Conservation (phyloP, 257 asterid genomes). For the Solanum infundibuliforme region DNA sequence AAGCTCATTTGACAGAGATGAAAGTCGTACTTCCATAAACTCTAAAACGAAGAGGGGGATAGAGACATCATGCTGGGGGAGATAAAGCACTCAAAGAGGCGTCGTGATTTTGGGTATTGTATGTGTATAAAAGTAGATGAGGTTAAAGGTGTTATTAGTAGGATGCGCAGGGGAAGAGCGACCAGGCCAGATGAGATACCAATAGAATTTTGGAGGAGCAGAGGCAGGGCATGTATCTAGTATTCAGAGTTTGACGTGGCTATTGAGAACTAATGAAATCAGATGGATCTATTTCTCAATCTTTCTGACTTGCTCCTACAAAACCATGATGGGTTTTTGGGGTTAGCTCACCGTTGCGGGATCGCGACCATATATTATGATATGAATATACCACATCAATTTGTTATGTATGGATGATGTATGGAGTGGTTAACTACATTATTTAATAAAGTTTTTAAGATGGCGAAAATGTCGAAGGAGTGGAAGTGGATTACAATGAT, state of each 20-base stretch:
- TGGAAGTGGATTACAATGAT: background rate
- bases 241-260: background rate
- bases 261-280: background rate
- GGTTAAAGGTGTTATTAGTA: background rate
- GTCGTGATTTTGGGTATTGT: background rate
- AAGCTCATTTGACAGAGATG: background rate
- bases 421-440: background rate
- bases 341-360: too few relatives aligned
- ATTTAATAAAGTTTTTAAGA: background rate
- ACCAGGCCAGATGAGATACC: background rate
- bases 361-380: too few relatives aligned
- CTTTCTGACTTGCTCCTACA: too few relatives aligned
- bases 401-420: too few relatives aligned
- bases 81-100: background rate
- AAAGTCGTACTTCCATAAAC: background rate
- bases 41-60: background rate
- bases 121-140: background rate
- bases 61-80: background rate
- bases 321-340: too few relatives aligned
- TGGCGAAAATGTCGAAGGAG: background rate
- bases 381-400: too few relatives aligned
- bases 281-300: too few relatives aligned
- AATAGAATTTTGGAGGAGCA: background rate
- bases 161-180: background rate
- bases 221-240: background rate